Percentiles rank a stretch among this genome's conserved stretches.
Conservation (phyloP, 192 early-diverging fungal genomes). For the Phlyctochytrium arcticum region DNA sequence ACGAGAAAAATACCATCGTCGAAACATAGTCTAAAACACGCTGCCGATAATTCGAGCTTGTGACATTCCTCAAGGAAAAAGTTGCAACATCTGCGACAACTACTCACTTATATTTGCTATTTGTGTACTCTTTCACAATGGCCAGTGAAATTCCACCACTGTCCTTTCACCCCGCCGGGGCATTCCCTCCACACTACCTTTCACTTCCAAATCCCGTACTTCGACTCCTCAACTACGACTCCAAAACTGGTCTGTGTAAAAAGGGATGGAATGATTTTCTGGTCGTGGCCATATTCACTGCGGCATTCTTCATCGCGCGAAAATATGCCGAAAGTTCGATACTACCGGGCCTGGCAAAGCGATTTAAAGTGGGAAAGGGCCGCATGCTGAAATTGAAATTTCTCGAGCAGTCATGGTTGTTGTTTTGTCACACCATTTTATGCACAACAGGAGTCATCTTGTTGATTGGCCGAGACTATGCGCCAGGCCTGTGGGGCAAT, state of each 20-base stretch:
- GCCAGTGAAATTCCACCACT: neutral
- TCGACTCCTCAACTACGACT: slow-evolving; percentile 14
- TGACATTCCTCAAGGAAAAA: too few species aligned
- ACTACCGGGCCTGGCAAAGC: slow-evolving; percentile 10
- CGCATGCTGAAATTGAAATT: slow-evolving; percentile 29
- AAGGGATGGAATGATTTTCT: slow-evolving; percentile 12
- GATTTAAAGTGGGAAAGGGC: neutral
- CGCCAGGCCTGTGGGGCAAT: slow-evolving; percentile 39
- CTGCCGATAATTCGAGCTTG: too few species aligned
- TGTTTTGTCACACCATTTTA: slow-evolving; percentile 37
- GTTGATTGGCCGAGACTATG: neutral
- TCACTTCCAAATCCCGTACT: slow-evolving; percentile 14
- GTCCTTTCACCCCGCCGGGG: neutral
- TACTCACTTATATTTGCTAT: too few species aligned
- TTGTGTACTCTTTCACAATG: neutral
- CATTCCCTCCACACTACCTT: neutral
- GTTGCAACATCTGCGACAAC: too few species aligned
- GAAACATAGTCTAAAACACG: too few species aligned
- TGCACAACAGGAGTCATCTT: slow-evolving; percentile 34
- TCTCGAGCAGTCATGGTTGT: slow-evolving; percentile 48
- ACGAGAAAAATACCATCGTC: too few species aligned
- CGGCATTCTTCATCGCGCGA: neutral
- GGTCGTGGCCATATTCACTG: neutral
- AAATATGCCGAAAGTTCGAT: slow-evolving; percentile 2
- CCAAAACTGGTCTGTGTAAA: slow-evolving; percentile 4